Conservation (phyloP, 345 rosid genomes). For the Lumnitzera littorea region DNA sequence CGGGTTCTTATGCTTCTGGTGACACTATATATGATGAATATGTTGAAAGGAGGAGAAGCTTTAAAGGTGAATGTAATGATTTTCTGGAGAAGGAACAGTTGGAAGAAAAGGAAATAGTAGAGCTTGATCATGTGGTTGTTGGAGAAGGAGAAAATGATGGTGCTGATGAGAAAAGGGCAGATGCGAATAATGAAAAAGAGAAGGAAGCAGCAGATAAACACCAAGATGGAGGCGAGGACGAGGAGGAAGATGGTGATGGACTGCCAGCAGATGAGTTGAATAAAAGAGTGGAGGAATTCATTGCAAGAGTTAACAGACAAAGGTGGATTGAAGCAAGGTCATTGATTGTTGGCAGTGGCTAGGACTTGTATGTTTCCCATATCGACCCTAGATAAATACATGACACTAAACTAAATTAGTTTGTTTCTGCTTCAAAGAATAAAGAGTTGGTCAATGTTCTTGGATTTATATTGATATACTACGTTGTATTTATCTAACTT, state of each 20-base stretch:
- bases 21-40: slow-evolving; percentile 39
- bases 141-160: background rate
- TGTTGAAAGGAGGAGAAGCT: slow-evolving; percentile 18
- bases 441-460: no score
- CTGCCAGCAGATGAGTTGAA: slow-evolving; percentile 41
- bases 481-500: no score
- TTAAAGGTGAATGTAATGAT: background rate
- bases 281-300: slow-evolving; percentile 54
- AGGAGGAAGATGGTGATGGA: slow-evolving; percentile 19
- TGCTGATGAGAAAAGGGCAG: slow-evolving; percentile 1
- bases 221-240: background rate
- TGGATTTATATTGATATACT: no score
- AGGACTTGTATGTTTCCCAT: no score
- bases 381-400: no score
- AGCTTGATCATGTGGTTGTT: background rate
- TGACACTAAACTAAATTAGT: no score
- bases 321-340: slow-evolving; percentile 42
- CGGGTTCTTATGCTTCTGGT: slow-evolving; percentile 6
- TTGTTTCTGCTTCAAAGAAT: no score
- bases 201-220: slow-evolving; percentile 1
- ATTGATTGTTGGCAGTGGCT: background rate
- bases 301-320: slow-evolving; percentile 55
- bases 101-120: slow-evolving; percentile 4
- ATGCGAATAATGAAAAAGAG: background rate
- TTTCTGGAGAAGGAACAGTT: slow-evolving; percentile 1